These are phyloP conservation scores for Hansfordia pulvinata DNA, from an alignment of 2,329 filamentous ascomycete species.

Conservation along the genomic window DNA sequence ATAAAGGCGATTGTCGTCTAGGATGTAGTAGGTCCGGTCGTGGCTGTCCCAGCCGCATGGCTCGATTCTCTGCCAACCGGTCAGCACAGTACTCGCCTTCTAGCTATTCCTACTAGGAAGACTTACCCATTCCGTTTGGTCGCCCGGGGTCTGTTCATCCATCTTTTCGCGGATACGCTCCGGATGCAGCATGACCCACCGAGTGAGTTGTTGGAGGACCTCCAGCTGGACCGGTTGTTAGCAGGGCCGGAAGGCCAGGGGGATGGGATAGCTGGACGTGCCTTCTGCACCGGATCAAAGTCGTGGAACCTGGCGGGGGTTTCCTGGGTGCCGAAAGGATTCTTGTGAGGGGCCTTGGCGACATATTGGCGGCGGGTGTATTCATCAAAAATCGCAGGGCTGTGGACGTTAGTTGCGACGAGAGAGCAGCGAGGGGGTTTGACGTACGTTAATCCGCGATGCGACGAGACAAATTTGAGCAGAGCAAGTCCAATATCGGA, in stretches of 20 bases:
- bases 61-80: conserved; percentile 48
- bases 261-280: conserved; percentile 18
- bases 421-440: conserved; percentile 1
- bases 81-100: conserved; percentile 16
- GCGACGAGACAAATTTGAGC: conserved; percentile 86
- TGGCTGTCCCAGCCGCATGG: conserved; percentile 80
- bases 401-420: conserved; percentile 22
- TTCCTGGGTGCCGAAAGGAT: conserved; percentile 76
- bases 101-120: conserved; percentile 26
- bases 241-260: conserved; percentile 2
- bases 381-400: conserved; percentile 80
- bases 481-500: conserved; percentile 73
- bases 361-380: conserved; percentile 83
- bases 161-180: conserved; percentile 80
- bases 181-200: conserved; percentile 78
- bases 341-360: conserved; percentile 63
- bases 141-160: conserved; percentile 65
- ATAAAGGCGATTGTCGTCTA: conserved; percentile 91
- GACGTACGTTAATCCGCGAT: conserved; percentile 79
- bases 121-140: conserved; percentile 74
- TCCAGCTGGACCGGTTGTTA: conserved; percentile 35
- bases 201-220: conserved; percentile 76
- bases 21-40: conserved; percentile 75
- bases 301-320: conserved; percentile 60
- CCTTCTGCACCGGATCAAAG: conserved; percentile 72